phyloP scores from a whole-genome alignment of 1,139 yeast species.

The Protomyces arabidopsidicola region DNA sequence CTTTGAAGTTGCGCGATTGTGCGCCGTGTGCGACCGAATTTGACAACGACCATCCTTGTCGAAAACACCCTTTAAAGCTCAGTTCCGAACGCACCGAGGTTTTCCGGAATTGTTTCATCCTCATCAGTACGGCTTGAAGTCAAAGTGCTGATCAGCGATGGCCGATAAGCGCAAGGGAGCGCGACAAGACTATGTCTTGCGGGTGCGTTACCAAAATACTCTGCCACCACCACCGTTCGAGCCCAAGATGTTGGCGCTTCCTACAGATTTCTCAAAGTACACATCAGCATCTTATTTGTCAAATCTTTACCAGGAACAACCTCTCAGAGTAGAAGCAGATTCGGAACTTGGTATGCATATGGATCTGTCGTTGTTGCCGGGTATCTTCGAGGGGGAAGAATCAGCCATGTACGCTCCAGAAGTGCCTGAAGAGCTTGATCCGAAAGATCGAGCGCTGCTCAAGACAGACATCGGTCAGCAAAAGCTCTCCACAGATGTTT shows the following conservation, averaged over 20 bases:
- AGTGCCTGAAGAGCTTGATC: slow-evolving; percentile 49
- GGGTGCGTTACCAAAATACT: slow-evolving; percentile 76
- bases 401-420: slow-evolving; percentile 42
- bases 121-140: no score
- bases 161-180: slow-evolving; percentile 18
- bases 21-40: no score
- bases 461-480: slow-evolving; percentile 48
- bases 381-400: slow-evolving; percentile 62
- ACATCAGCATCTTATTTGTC: slow-evolving; percentile 62
- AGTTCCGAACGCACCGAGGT: no score
- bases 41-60: no score
- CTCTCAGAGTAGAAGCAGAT: slow-evolving; percentile 60
- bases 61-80: no score
- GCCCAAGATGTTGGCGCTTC: slow-evolving; percentile 67
- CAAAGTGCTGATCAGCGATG: neutral
- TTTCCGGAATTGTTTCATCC: no score
- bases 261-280: slow-evolving; percentile 45
- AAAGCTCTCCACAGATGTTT: slow-evolving; percentile 52
- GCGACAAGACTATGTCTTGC: slow-evolving; percentile 80
- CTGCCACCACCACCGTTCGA: slow-evolving; percentile 92
- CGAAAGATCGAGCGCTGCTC: slow-evolving; percentile 68
- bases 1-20: no score
- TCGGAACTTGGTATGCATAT: slow-evolving; percentile 77
- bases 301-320: slow-evolving; percentile 71
- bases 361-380: slow-evolving; percentile 64